Base-by-base conservation (phyloP, 192 early-diverging fungal genomes). In the Chytriomyces hyalinus region DNA sequence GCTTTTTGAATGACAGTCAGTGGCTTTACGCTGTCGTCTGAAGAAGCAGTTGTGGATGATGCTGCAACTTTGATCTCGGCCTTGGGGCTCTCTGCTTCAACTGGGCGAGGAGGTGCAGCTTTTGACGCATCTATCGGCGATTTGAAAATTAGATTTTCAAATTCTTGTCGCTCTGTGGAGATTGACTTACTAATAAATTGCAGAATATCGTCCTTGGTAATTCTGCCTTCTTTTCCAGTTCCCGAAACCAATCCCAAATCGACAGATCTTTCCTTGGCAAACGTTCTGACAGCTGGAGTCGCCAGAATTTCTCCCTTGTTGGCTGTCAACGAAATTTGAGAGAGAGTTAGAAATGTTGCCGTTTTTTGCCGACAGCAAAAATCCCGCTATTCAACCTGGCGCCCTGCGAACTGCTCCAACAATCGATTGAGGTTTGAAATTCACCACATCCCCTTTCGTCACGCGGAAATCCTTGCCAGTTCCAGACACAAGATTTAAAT, bases 191-290 rank as follows among this genome's bases (percentile, higher is more conserved):
- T 36, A 4, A 84, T 67, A 78, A 87, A 91, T 44, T 84, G 80
- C 24, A 95, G 59, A 5, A 99, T 88, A 76, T 99, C 96, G 75
- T 96, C 96, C 78, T 97, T 99, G 53, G 95, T 84, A n/a, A 99
- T 88, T 24, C 97, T 86, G 9, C 94, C 94, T 49, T 80, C 85
- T 69, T 94, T 94, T 22, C 96, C 97, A 26, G 92, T 92, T 17
- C 95, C 96, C 20, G 77, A 75, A 6, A 99, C 90, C 11, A 78
- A 70, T 15, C 71, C 68, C 61, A 99, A 83, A 77, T 97, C 94
- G 15, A 99, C 84, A 15, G 79, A 78, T 80, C 92, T 80, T 78
- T 98, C 94, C 59, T 89, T 89, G 24, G 94, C 95, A 43, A 99
- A 77, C 50, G 93, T 83, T 26, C 96, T 85, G 28, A 99, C 96